Evolutionary conservation across 208 protist genomes (phyloP).

Genomic region (Trypanosomatidae sp.): DNA sequence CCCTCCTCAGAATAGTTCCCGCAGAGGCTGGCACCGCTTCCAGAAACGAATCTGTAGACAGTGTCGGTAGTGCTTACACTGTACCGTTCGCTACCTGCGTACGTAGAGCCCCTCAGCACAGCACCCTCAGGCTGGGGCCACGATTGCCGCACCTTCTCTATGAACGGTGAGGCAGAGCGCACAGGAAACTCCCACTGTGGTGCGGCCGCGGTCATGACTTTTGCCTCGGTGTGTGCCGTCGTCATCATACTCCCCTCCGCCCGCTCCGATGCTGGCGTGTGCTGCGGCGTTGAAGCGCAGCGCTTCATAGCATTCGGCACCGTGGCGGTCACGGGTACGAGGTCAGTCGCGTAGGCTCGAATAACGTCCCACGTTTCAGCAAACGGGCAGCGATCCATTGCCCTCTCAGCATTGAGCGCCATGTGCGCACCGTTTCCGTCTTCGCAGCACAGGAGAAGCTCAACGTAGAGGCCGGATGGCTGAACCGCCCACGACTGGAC

Average conservation of each 20-base stretch:
- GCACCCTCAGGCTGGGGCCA: background rate
- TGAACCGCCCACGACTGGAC: background rate
- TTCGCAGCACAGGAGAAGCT: conserved; percentile 1
- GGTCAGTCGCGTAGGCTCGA: background rate
- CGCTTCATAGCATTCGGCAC: conserved; percentile 1
- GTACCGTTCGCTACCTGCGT: background rate
- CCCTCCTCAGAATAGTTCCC: background rate
- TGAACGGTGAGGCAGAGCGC: background rate
- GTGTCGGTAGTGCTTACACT: background rate
- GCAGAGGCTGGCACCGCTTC: background rate
- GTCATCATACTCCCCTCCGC: background rate
- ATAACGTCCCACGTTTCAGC: conserved; percentile 7
- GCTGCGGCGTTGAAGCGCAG: background rate
- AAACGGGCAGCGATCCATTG: conserved; percentile 2
- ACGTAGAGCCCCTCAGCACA: background rate
- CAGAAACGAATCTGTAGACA: background rate
- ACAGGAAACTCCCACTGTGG: background rate
- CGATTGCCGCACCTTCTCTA: background rate
- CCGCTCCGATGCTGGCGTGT: background rate
- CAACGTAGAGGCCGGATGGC: background rate
- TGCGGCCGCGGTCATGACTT: background rate
- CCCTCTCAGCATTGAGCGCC: background rate
- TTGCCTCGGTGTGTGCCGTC: background rate
- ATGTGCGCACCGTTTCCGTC: background rate
- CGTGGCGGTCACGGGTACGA: no score